A percentile compares a stretch with the other conserved stretches of the same genome.
phyloP scores from a whole-genome alignment of 768 basidiomycete species.

The Auricularia heimuer region DNA sequence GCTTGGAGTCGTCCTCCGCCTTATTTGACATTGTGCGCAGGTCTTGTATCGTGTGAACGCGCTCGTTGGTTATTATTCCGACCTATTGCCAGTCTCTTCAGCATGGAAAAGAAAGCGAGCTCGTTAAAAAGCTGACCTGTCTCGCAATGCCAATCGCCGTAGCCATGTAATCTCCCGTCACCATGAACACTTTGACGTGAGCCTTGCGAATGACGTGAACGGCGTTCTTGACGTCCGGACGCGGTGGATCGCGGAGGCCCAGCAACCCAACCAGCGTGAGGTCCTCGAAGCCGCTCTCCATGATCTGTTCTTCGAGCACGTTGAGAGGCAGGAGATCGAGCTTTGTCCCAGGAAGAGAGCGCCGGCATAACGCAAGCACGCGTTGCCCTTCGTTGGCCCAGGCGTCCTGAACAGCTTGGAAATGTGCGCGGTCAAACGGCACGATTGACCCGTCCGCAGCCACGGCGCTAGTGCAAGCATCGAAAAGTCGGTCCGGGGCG shows the following conservation, averaged over 20 bases:
- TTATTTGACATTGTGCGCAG: conserved; percentile 16
- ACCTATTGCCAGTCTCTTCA: conserved; percentile 12
- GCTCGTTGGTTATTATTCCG: conserved; percentile 31
- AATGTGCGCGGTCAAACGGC: conserved; percentile 23
- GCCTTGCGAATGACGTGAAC: conserved; percentile 15
- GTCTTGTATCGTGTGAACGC: conserved; percentile 25
- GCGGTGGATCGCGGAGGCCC: conserved; percentile 47
- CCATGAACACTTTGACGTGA: conserved; percentile 28
- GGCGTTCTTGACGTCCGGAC: conserved; percentile 21
- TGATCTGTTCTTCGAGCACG: conserved; percentile 27
- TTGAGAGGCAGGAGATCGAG: conserved; percentile 16
- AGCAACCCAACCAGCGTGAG: conserved; percentile 48
- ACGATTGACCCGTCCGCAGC: conserved; percentile 24
- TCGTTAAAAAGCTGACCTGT: conserved; percentile 13
- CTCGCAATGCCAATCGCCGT: conserved; percentile 28
- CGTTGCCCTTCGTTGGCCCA: conserved; percentile 48
- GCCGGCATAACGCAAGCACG: conserved; percentile 42
- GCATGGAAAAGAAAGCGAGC: not conserved
- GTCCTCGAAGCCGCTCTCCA: conserved; percentile 32
- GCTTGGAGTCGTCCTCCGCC: conserved; percentile 6
- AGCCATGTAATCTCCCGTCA: conserved; percentile 24
- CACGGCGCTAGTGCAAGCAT: conserved; percentile 23
- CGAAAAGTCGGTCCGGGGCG: conserved; percentile 47
- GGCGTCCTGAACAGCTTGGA: conserved; percentile 32
- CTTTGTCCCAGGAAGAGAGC: conserved; percentile 19